These are phyloP conservation scores for Gastrolobium villosum DNA, from an alignment of 306 rosid genomes.

Conservation along the genomic window DNA sequence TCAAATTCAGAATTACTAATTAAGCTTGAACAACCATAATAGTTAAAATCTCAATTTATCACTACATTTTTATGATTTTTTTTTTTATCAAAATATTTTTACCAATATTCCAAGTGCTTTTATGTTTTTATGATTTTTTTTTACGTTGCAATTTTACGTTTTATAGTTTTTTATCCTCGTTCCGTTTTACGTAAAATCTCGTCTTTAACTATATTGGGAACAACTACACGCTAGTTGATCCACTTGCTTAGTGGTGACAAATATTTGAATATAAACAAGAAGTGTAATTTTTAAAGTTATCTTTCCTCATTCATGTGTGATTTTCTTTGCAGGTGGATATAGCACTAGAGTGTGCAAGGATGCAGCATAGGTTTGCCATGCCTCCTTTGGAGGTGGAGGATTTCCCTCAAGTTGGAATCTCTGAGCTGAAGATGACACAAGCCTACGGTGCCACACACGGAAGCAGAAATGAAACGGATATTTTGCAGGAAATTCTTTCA, in stretches of 20 bases:
- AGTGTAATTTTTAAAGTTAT: not conserved
- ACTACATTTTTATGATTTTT: too few relatives aligned
- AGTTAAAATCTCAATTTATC: too few relatives aligned
- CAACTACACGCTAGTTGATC: too few relatives aligned
- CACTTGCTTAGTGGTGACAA: not conserved
- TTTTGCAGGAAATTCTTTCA: conserved; percentile 88
- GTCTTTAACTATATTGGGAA: too few relatives aligned
- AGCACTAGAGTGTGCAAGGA: conserved; percentile 93
- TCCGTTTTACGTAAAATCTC: too few relatives aligned
- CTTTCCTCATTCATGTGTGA: not conserved
- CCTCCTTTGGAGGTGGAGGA: conserved; percentile 85
- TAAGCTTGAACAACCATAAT: too few relatives aligned
- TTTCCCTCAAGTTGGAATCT: conserved; percentile 64
- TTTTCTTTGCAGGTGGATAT: conserved; percentile 70
- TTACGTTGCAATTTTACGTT: too few relatives aligned
- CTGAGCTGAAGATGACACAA: conserved; percentile 62
- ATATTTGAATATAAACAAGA: not conserved
- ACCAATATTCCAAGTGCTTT: too few relatives aligned
- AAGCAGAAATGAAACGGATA: conserved; percentile 61
- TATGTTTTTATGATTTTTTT: too few relatives aligned
- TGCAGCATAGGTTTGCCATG: conserved; percentile 78
- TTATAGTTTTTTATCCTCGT: too few relatives aligned
- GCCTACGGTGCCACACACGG: conserved; percentile 43
- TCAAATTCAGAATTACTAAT: too few relatives aligned
- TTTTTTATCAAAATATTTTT: too few relatives aligned